Evolutionary conservation across 768 basidiomycete genomes (phyloP), one percentile per base, ranked within the genome.

Genomic region (Tulasnella sp.): DNA sequence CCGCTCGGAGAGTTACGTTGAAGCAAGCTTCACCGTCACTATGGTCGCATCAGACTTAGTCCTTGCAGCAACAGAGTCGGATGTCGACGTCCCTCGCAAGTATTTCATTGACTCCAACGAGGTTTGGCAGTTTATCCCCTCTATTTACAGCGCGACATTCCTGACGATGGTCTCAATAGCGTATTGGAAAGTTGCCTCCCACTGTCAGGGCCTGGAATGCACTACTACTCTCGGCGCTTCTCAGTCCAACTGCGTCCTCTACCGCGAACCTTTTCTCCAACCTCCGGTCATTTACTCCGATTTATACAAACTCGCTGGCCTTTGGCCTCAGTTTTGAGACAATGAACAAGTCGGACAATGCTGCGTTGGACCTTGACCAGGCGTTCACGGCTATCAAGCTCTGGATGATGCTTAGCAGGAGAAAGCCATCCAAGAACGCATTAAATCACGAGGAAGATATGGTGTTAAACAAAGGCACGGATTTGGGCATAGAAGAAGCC

Each of bases 361-460:
- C 86, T 6, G 86, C 87, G 40, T 84, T 85, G 0, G 90, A 91
- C 77, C 85, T 93, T 67, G 91, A 91, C 80, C 87, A 90, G 79
- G 90, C 89, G 1, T 91, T 90, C 79, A 86, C 89, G 37, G 85
- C 90, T 0, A 86, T 92, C 79, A 92, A 91, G 80, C 82, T 91
- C 1, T 93, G 92, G 92, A 80, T 93, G 11, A 82, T 92, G 77
- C 82, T 92, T 15, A 88, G 87, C 1, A 84, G 85, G 72, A 86
- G 82, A 67, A 67, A 42, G 58, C 15, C 31, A 29, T n/a, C 54
- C 25, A 36, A n/a, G 29, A 6, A 14, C 4, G 45, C 67, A 25
- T 76, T 39, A 45, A 22, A 42, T 67, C 25, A 72, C n/a, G 67
- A 73, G 19, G 76, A 36, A 9, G 77, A 67, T 42, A 39, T 72